Evolutionary conservation across 1,284 basidiomycete species (phyloP), one percentile per base, ranked within the genome.

Genomic region (Golubevia sp.): DNA sequence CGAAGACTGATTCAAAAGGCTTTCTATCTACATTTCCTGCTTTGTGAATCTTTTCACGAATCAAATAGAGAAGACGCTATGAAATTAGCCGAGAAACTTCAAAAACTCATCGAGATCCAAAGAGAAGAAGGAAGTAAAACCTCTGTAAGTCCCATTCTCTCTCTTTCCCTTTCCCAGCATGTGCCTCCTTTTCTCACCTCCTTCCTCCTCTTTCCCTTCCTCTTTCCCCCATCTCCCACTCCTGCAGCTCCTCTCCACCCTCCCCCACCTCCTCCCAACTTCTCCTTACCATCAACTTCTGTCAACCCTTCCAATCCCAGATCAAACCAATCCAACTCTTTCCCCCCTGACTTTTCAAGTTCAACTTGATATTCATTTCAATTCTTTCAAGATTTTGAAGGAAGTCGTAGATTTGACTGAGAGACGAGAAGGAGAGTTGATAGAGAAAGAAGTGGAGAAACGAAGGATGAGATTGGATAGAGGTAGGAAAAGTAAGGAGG

Each of bases 41-140:
- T n/a, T n/a, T n/a, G n/a, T n/a, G n/a, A n/a, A n/a, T n/a, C n/a
- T n/a, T n/a, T n/a, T n/a, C n/a, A n/a, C n/a, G n/a, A n/a, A n/a
- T n/a, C n/a, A n/a, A n/a, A n/a, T 68, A 94, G 93, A 3, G 86
- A 89, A 34, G 93, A 98, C 79, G 88, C 88, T 0, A 86, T 86
- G 6, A 95, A 92, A 84, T 92, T 90, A 70, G 92, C 91, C 0
- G 91, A 93, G 74, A 86, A 87, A 0, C 81, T 96, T 50, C 91
- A 94, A 78, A 91, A 90, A 70, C 85, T 92, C 48, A 84, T 97
- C n/a, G 87, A 89, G 1, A 77, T 90, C 1, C 87, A 89, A 25
- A 86, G 89, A 18, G 85, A 88, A 55, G 86, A 89, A 64, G 91
- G 91, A 0, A 88, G 88, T 2, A 85, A 86, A 30, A 79, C 86